phyloP scores from a whole-genome alignment of 2,329 filamentous ascomycete species.

The Zymoseptoria tritici region DNA sequence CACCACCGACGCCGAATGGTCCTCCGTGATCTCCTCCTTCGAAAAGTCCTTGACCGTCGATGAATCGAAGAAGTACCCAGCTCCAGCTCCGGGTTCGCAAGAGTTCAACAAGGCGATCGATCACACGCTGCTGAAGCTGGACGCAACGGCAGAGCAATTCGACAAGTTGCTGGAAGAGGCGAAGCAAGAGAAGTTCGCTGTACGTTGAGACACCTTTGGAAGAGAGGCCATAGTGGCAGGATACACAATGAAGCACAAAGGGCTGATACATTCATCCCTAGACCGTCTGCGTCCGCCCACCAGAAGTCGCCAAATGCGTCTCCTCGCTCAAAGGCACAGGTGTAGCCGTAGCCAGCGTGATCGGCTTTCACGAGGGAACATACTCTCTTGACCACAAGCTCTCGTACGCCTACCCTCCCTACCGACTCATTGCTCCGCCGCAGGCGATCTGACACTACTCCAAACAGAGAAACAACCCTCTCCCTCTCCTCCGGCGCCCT shows the following conservation, averaged over 20 bases:
- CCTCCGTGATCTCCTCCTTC: background rate
- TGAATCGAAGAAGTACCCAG: background rate
- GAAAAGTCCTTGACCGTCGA: background rate
- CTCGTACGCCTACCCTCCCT: slow-evolving; percentile 17
- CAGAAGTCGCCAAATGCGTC: slow-evolving; percentile 45
- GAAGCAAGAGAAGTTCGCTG: slow-evolving; percentile 39
- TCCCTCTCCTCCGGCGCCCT: slow-evolving; percentile 45
- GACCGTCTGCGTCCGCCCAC: slow-evolving; percentile 52
- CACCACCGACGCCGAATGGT: background rate
- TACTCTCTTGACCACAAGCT: slow-evolving; percentile 45
- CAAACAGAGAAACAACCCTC: slow-evolving; percentile 38
- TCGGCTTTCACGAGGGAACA: slow-evolving; percentile 55
- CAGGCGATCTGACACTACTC: background rate
- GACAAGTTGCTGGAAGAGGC: slow-evolving; percentile 51
- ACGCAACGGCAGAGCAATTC: slow-evolving; percentile 43
- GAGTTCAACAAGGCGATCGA: slow-evolving; percentile 34
- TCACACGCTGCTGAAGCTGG: slow-evolving; percentile 45
- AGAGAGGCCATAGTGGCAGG: background rate
- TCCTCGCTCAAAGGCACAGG: slow-evolving; percentile 41
- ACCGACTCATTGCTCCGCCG: background rate
- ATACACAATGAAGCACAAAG: slow-evolving; percentile 11
- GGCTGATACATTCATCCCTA: slow-evolving; percentile 1
- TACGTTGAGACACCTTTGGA: slow-evolving; percentile 15
- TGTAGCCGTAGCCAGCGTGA: slow-evolving; percentile 50
- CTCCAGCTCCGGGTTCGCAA: background rate